Evolutionary conservation across 2,329 filamentous ascomycete species (phyloP), one percentile per base, ranked within the genome.

Genomic region (Chrysosporium keratinophilum): DNA sequence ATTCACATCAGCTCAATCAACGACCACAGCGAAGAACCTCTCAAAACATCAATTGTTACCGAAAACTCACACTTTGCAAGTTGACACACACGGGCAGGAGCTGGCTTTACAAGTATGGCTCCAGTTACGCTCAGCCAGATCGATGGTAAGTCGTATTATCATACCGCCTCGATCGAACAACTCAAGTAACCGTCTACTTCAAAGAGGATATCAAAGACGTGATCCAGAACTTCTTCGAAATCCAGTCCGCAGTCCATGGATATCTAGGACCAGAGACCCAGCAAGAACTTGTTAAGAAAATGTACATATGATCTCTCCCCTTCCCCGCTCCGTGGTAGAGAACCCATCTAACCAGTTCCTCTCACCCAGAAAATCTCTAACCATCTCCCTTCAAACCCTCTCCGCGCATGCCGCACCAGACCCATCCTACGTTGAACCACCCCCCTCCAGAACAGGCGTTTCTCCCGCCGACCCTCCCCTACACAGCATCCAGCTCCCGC

Each of bases 151-250:
- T 19, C n/a, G n/a, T n/a, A n/a, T 28, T 31, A 3, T n/a, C n/a
- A 9, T 14, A n/a, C 17, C 14, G 1, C 10, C 10, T 23, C 4
- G 5, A 15, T 14, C 12, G 3, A 56, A n/a, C 56, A 63, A 17
- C 59, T 49, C 12, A 17, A 33, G 57, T 64, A 19, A 59, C 40
- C 58, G 43, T 12, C 33, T 12, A 19, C 40, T 41, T n/a, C 9
- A 15, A 61, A 78, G 75, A 70, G 46, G 76, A 80, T 60, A 69
- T 83, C 51, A 81, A 81, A 67, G 74, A 77, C 44, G 76, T 82
- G 55, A 80, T 83, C 58, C 78, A 81, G 60, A 78, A 80, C 60
- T 74, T 84, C 50, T 83, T 79, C 69, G 76, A 81, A 58, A 76
- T 81, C 43, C 78, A 83, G 65, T 75, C 76, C 31, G 72, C 72